Conservation (phyloP, 768 basidiomycete genomes). For the Cystofilobasidium macerans region DNA sequence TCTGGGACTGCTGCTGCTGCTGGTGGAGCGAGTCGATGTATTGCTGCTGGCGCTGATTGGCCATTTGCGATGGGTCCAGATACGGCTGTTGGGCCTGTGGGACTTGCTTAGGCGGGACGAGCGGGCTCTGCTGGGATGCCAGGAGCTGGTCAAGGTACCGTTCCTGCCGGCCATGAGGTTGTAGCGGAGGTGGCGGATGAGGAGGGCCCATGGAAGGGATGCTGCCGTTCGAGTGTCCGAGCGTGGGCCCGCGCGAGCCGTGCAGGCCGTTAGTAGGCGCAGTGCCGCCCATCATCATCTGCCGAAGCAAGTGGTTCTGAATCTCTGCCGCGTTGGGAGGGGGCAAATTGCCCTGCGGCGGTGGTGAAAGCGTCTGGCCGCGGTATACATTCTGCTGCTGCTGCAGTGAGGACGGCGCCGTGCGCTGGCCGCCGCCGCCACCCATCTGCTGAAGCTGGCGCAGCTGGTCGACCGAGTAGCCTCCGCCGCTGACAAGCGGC, state of each 20-base stretch:
- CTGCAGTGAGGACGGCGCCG: not conserved
- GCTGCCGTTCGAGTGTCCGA: not conserved
- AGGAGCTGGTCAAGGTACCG: conserved; percentile 4
- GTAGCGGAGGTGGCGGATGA: not conserved
- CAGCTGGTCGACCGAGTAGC: not conserved
- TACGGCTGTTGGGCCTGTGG: not conserved
- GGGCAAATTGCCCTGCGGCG: not conserved
- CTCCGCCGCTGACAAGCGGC: not conserved
- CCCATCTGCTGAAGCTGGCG: conserved; percentile 9
- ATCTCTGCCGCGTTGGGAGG: conserved; percentile 11
- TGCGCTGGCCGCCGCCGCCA: not conserved
- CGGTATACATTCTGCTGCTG: conserved; percentile 4
- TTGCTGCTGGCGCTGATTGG: not conserved
- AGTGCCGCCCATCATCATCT: conserved; percentile 14
- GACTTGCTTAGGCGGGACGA: not conserved
- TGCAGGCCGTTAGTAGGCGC: too few species aligned
- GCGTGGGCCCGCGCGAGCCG: too few species aligned
- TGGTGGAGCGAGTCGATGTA: conserved; percentile 9
- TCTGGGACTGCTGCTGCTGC: conserved; percentile 9
- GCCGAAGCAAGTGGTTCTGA: conserved; percentile 14
- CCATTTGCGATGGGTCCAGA: not conserved
- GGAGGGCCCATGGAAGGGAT: not conserved
- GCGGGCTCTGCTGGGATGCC: not conserved
- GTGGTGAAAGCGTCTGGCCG: not conserved
- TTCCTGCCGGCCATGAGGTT: not conserved